Evolutionary conservation across 495 filamentous ascomycete genomes (phyloP), one percentile per base, ranked within the genome.

Genomic region (Trichocladium uniseriatum): DNA sequence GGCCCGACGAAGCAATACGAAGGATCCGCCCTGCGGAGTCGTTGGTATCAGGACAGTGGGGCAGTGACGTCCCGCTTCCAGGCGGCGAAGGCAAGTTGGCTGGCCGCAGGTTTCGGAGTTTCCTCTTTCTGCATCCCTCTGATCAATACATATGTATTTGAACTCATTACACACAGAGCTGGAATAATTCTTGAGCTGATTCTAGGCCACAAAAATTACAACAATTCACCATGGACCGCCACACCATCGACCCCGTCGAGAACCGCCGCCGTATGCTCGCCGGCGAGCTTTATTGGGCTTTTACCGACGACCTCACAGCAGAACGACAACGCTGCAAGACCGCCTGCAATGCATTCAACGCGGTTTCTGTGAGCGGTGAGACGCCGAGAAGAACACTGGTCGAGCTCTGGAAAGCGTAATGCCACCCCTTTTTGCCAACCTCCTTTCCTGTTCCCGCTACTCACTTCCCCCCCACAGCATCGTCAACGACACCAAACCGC

Each of bases 401-500:
- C 0, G 78, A 84, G 53, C 64, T 90, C n/a, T 89, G 79, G 78
- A 79, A 77, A 63, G 77, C 86, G 87, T 91, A n/a, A 68, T 71
- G 79, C 69, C 27, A 43, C 19, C 22, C 11, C 36, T 29, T 36
- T 22, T 38, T 49, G n/a, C 18, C 21, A 19, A 10, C 5, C 16
- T 24, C 14, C 18, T n/a, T n/a, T n/a, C n/a, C n/a, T n/a, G n/a
- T n/a, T 3, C 5, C 18, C 14, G n/a, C 19, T 19, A 21, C 29
- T 44, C 36, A 35, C 21, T 1, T 1, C n/a, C 13, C 9, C 0
- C 15, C 42, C 5, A 10, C 45, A 87, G 84, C 36, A 69, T 86
- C 49, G 57, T 78, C 13, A 57, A 76, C 24, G 79, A 87, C 60
- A 58, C 70, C 28, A 78, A 73, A 5, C 81, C 84, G 34, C 62